Base-by-base conservation (phyloP, 2,329 filamentous ascomycete species). In the Gnomoniopsis sp. region DNA sequence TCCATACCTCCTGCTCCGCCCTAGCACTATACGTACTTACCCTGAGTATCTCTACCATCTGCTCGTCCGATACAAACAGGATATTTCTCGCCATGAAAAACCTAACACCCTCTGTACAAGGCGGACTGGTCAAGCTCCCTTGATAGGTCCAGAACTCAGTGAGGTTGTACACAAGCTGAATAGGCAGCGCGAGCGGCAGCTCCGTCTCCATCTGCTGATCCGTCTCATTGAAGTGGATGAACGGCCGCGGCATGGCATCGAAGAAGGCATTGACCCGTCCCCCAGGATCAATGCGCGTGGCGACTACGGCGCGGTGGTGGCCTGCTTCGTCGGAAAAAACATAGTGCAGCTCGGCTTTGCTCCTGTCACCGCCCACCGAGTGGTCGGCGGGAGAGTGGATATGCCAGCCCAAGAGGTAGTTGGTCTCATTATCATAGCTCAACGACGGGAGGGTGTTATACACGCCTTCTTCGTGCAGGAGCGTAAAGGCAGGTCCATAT, bases 371-470 rank as follows among this genome's bases (percentile, higher is more conserved):
- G 49, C 73, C 69, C 3, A 82, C 71, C 2, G 72, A 70, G 65
- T 82, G 79, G 58, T 82, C 79, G 6, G 77, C 77, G 0, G 79
- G 79, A 0, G 77, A 65, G 64, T 82, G 79, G 51, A 80, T 76
- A 68, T 82, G 79, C 77, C 78, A 82, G 49, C 77, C 77, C 44
- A 69, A 72, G 10, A 82, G 70, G 65, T 78, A 81, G 22, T 77
- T 70, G 1, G 75, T 80, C 60, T 74, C 68, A 65, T 78, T 74
- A 54, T 79, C 76, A 65, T 75, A 80, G 1, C 68, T 72, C 58
- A 81, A 68, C 48, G 70, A 70, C 2, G 78, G 77, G 30, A 75
- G 69, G 1, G 62, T 65, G 6, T 71, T 74, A 33, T 72, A 65
- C 21, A 21, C 30, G 23, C 63, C 70, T 34, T 71, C 70, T 6